Evolutionary conservation across 1,284 basidiomycete genomes (phyloP), one percentile per base, ranked within the genome.

Genomic region (Trichosporon sp.): DNA sequence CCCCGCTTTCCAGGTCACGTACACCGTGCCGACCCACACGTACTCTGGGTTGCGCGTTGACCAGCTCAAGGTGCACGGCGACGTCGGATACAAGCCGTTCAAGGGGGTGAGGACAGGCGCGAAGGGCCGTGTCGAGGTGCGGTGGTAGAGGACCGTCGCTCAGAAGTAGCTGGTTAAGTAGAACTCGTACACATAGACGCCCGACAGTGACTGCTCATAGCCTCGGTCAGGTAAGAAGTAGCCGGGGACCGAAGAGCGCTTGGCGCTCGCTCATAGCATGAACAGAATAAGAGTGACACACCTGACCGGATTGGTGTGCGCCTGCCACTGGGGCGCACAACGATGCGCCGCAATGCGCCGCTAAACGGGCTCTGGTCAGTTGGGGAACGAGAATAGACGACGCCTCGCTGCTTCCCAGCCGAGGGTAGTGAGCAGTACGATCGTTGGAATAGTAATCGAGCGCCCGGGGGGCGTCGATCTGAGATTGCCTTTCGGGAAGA

Each of bases 1-100:
- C 10, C 91, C 89, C 63, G 90, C 92, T 0, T 86, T 96, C 71
- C 87, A 88, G 68, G 86, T 93, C 40, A 85, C 84, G 8, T 97
- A 93, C 83, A 88, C 89, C 56, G 88, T 94, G 40, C 87, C 89
- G 26, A 88, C 91, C 59, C 86, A 91, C 79, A 90, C 90, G 48
- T 92, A 91, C 80, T 94, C 93, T 1, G 88, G 90, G 7, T 85
- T 97, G 68, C 92, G 91, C 74, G 90, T 97, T 2, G 92, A 94
- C 73, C 90, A 93, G 76, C 87, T 98, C 70, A 92, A 91, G 79
- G 85, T 97, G n/a, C 88, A 88, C 0, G 90, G 91, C 2, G 83
- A 84, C 48, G 81, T 83, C 5, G 83, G 78, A 69, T 86, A 86
- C 78, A 81, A 84, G 70, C 84, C 89, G 14, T 95, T 92, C 86